Percentiles rank a stretch among this genome's conserved stretches.
These are phyloP conservation scores for Suhomyces bolitotheri DNA, from an alignment of 1,139 yeast genomes.

Conservation along the genomic window DNA sequence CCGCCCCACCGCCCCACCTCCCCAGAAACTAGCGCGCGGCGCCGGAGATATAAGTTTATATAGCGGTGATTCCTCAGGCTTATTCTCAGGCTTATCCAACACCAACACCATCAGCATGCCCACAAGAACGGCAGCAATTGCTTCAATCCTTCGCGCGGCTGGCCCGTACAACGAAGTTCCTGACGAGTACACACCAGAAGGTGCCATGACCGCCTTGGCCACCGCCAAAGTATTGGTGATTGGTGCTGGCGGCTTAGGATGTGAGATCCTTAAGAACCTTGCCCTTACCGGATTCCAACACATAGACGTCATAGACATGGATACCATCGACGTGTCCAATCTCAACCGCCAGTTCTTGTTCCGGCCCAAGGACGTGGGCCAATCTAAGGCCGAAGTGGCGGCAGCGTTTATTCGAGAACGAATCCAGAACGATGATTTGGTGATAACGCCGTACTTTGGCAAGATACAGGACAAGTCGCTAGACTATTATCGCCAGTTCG, in stretches of 20 bases:
- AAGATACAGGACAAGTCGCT: constrained; percentile 71
- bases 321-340: constrained; percentile 87
- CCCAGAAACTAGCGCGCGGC: too few species aligned
- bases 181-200: constrained; percentile 32
- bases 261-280: constrained; percentile 84
- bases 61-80: too few species aligned
- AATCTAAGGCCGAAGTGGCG: constrained; percentile 79
- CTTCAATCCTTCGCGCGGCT: constrained; percentile 25
- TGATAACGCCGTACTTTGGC: constrained; percentile 59
- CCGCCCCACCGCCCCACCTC: too few species aligned
- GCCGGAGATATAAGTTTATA: too few species aligned
- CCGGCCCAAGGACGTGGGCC: constrained; percentile 70
- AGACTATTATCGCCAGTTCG: constrained; percentile 68
- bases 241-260: constrained; percentile 97
- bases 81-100: too few species aligned
- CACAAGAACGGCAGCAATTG: constrained; percentile 19
- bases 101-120: not conserved
- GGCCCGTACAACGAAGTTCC: constrained; percentile 49
- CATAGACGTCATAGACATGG: constrained; percentile 90
- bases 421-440: constrained; percentile 43
- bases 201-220: constrained; percentile 29
- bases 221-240: constrained; percentile 51
- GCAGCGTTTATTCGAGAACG: constrained; percentile 57
- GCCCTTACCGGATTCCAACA: constrained; percentile 74
- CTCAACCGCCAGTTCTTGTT: constrained; percentile 89